These are phyloP conservation scores for Aureobasidium leucospermi DNA, from an alignment of 2,329 filamentous ascomycete species.

Conservation along the genomic window DNA sequence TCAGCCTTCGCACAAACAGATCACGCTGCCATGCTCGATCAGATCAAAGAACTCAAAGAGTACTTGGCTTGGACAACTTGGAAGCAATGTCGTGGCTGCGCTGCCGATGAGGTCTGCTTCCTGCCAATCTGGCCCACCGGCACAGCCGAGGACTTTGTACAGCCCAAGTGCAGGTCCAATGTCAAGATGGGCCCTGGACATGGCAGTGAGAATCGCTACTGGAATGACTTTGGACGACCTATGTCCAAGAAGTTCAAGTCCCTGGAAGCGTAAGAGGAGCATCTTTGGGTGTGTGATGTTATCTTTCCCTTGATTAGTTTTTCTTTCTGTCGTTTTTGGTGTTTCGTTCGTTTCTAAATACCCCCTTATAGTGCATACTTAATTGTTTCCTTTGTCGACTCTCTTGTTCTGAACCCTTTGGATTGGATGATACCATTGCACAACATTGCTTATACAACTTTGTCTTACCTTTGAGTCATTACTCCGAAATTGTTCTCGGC, in stretches of 20 bases:
- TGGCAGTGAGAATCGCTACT: conserved; percentile 17
- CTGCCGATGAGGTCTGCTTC: conserved; percentile 48
- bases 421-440: no score
- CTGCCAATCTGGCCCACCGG: conserved; percentile 61
- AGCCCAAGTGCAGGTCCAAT: conserved; percentile 35
- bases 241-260: not conserved
- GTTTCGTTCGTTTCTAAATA: no score
- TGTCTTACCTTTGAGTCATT: no score
- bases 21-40: conserved; percentile 23
- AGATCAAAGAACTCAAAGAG: conserved; percentile 36
- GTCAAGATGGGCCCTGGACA: conserved; percentile 20
- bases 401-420: no score
- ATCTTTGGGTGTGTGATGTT: no score
- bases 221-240: conserved; percentile 17
- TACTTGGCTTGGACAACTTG: conserved; percentile 54
- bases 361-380: no score
- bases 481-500: no score
- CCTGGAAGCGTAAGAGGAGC: not conserved
- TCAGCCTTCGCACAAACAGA: conserved; percentile 17
- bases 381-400: no score
- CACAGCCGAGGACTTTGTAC: conserved; percentile 45
- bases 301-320: no score
- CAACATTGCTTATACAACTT: no score
- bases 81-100: conserved; percentile 51
- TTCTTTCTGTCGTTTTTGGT: no score